Evolutionary conservation across 257 asterid genomes (phyloP).

Genomic region (Salvia rosmarinus): DNA sequence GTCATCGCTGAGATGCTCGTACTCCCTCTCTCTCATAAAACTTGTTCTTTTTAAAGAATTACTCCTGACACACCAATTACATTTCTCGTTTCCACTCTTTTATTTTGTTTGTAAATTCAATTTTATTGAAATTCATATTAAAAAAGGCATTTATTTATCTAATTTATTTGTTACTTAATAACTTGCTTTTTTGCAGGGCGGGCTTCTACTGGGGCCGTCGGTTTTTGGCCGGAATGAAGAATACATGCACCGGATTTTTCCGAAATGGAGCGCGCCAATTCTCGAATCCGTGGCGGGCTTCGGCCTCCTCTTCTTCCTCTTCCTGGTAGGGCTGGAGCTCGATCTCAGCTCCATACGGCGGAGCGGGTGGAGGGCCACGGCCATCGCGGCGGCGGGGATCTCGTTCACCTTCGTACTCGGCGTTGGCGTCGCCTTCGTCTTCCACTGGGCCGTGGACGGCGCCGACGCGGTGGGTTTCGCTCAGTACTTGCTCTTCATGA

Average conservation of each 20-base stretch:
- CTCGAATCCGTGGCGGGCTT: slow-evolving; percentile 59
- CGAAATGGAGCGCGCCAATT: slow-evolving; percentile 59
- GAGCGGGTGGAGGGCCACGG: slow-evolving; percentile 48
- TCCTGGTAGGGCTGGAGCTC: slow-evolving; percentile 68
- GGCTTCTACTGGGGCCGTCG: slow-evolving; percentile 64
- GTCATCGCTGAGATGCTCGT: slow-evolving; percentile 66
- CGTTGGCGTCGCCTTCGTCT: slow-evolving; percentile 46
- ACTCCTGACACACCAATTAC: too few species aligned
- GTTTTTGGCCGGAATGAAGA: slow-evolving; percentile 49
- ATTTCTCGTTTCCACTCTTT: too few species aligned
- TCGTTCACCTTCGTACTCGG: slow-evolving; percentile 49
- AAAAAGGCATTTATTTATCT: too few species aligned
- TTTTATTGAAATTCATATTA: too few species aligned
- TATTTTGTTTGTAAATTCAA: too few species aligned
- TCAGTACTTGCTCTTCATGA: slow-evolving; percentile 56
- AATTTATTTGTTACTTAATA: too few species aligned
- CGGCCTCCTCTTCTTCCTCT: slow-evolving; percentile 64
- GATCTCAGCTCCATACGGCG: slow-evolving; percentile 50
- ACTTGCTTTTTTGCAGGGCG: slow-evolving; percentile 45
- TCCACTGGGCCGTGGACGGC: slow-evolving; percentile 44
- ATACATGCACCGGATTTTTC: slow-evolving; percentile 53
- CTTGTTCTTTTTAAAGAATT: too few species aligned
- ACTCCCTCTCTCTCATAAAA: slow-evolving; percentile 22
- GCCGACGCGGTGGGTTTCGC: slow-evolving; percentile 48
- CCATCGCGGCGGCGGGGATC: slow-evolving; percentile 62